Conservation (phyloP, 495 filamentous ascomycete genomes). For the Achaetomiella virescens region DNA sequence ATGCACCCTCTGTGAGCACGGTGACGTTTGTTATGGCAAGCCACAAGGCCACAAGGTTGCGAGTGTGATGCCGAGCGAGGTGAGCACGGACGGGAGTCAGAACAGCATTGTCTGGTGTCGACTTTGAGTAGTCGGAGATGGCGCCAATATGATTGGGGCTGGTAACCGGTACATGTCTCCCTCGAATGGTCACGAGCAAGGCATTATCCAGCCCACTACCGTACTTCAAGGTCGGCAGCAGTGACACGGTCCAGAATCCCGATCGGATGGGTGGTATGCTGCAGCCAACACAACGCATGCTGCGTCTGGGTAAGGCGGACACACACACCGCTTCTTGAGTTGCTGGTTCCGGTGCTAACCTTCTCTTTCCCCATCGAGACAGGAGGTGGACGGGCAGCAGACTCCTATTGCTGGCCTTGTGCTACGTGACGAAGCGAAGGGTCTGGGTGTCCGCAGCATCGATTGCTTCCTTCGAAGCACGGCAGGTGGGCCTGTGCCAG, state of each 20-base stretch:
- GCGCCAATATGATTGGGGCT: too few species aligned
- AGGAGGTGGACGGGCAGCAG: background rate
- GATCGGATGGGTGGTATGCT: background rate
- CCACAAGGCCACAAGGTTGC: background rate
- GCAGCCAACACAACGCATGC: conserved; percentile 2
- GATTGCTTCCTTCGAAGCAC: background rate
- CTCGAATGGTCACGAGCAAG: too few species aligned
- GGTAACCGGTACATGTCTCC: too few species aligned
- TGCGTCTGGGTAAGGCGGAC: background rate
- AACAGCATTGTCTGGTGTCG: background rate
- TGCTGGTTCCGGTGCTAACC: too few species aligned
- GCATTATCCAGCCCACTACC: too few species aligned
- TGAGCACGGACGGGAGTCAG: background rate
- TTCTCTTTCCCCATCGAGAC: background rate
- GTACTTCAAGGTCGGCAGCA: too few species aligned
- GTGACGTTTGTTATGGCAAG: background rate
- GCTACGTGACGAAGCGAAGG: background rate
- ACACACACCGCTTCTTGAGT: conserved; percentile 11
- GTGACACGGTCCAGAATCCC: background rate
- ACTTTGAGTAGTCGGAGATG: background rate
- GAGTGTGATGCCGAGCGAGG: background rate
- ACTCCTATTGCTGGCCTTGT: background rate
- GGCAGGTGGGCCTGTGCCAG: background rate
- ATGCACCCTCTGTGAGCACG: background rate
- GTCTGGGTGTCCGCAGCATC: background rate